Evolutionary conservation across 352 stramenopile genomes (phyloP).

Genomic region (Phytopythium delawarense): DNA sequence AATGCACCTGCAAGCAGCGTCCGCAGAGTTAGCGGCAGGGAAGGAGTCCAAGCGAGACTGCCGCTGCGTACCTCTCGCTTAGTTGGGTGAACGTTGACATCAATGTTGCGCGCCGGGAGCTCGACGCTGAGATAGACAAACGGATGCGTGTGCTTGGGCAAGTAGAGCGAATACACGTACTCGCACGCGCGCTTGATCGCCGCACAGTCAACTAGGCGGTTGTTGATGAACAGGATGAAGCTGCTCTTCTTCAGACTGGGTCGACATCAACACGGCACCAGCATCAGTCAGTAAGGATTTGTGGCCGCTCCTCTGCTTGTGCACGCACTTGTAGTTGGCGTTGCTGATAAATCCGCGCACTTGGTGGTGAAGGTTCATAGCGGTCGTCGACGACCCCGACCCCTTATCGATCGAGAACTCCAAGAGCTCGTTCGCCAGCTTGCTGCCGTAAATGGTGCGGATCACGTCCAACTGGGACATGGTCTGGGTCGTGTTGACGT

Average conservation of each 20-base stretch:
- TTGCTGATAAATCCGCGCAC: conserved; percentile 74
- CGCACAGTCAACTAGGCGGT: conserved; percentile 93
- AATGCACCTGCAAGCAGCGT: conserved; percentile 69
- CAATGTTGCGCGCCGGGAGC: conserved; percentile 91
- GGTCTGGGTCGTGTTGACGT: conserved; percentile 70
- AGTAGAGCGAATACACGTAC: conserved; percentile 92
- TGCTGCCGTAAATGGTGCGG: conserved; percentile 68
- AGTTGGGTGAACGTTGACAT: conserved; percentile 99
- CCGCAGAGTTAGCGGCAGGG: background rate
- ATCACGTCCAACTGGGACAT: conserved; percentile 69
- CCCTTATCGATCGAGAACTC: conserved; percentile 38
- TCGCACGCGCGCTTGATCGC: conserved; percentile 92
- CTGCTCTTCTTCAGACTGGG: conserved; percentile 73
- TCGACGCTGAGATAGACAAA: conserved; percentile 97
- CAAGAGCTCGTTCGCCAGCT: conserved; percentile 58
- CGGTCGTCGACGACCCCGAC: conserved; percentile 10
- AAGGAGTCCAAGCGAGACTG: background rate
- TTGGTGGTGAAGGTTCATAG: conserved; percentile 33
- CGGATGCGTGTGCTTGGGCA: conserved; percentile 93
- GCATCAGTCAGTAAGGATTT: background rate
- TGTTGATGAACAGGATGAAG: conserved; percentile 98
- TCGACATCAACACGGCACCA: background rate
- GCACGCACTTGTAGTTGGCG: conserved; percentile 87
- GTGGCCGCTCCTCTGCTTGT: background rate
- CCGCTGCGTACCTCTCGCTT: conserved; percentile 86